Evolutionary conservation across 2,329 filamentous ascomycete species (phyloP).

Genomic region (Ilyonectria robusta): DNA sequence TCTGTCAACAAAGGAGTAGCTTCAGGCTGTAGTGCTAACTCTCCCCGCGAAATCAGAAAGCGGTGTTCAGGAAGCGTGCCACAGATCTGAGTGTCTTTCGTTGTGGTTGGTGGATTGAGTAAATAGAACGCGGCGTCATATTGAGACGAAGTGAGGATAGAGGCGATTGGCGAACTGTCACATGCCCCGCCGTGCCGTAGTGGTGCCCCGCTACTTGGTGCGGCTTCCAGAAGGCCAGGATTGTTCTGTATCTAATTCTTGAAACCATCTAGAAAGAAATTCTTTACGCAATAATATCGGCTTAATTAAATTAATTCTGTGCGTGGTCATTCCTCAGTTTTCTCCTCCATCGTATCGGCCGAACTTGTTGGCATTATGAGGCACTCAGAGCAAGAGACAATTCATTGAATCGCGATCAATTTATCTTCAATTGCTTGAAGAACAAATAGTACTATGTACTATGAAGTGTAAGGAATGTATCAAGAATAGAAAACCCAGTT

Average conservation of each 20-base stretch:
- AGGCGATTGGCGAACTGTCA: not conserved
- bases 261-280: not conserved
- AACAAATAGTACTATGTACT: slow-evolving; percentile 17
- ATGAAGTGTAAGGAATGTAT: slow-evolving; percentile 32
- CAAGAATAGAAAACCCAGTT: slow-evolving; percentile 18
- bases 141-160: not conserved
- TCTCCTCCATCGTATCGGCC: not conserved
- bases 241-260: not conserved
- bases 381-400: not conserved
- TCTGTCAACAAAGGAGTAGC: not conserved
- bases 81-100: not conserved
- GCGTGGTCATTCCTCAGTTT: no score
- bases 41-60: not conserved
- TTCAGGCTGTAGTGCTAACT: not conserved
- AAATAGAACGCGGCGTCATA: not conserved
- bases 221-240: not conserved
- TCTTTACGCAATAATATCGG: not conserved
- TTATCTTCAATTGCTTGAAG: slow-evolving; percentile 10
- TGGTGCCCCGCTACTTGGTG: not conserved
- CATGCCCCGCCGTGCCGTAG: slow-evolving; percentile 8
- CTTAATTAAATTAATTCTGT: not conserved
- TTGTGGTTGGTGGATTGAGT: slow-evolving; percentile 1
- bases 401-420: slow-evolving; percentile 8
- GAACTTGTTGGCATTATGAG: no score
- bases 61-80: not conserved